Percentiles rank a stretch among this genome's conserved stretches.
Evolutionary conservation across 305 asterid species (phyloP).

Genomic region (Stenogyne calaminthoides): DNA sequence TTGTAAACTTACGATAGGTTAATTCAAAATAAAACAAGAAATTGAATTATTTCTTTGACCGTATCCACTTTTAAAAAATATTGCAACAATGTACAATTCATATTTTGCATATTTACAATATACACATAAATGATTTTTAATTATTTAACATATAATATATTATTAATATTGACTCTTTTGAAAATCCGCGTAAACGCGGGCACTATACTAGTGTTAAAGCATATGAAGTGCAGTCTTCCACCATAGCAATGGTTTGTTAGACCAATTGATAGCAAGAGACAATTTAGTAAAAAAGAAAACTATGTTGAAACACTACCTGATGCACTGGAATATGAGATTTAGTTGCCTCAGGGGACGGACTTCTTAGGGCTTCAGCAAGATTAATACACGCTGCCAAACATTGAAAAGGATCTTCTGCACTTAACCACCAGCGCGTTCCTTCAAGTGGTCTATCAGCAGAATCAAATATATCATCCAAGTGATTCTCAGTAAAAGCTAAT

Average conservation of each 20-base stretch:
- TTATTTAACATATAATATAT: too few species aligned
- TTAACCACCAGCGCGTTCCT: conserved; percentile 95
- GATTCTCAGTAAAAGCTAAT: conserved; percentile 79
- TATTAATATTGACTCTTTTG: too few species aligned
- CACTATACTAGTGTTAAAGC: background rate
- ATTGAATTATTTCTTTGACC: too few species aligned
- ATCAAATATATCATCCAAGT: conserved; percentile 92
- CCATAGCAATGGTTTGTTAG: background rate
- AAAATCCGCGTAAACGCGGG: too few species aligned
- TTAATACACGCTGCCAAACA: conserved; percentile 82
- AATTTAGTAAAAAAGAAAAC: background rate
- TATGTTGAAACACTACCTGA: conserved; percentile 57
- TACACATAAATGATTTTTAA: too few species aligned
- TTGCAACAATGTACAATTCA: too few species aligned
- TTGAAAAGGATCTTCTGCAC: conserved; percentile 98
- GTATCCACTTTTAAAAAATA: too few species aligned
- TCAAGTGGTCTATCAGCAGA: conserved; percentile 98
- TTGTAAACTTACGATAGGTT: too few species aligned
- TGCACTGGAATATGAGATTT: conserved; percentile 91
- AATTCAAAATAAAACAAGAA: too few species aligned
- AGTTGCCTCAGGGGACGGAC: conserved; percentile 69
- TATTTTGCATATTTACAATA: too few species aligned
- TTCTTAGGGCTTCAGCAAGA: conserved; percentile 87
- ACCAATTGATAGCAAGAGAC: conserved; percentile 5
- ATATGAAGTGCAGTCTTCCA: background rate